Percentiles rank a stretch among this genome's conserved stretches.
These are phyloP conservation scores for Elaeagnus macrophylla DNA, from an alignment of 306 rosid genomes.

Conservation along the genomic window DNA sequence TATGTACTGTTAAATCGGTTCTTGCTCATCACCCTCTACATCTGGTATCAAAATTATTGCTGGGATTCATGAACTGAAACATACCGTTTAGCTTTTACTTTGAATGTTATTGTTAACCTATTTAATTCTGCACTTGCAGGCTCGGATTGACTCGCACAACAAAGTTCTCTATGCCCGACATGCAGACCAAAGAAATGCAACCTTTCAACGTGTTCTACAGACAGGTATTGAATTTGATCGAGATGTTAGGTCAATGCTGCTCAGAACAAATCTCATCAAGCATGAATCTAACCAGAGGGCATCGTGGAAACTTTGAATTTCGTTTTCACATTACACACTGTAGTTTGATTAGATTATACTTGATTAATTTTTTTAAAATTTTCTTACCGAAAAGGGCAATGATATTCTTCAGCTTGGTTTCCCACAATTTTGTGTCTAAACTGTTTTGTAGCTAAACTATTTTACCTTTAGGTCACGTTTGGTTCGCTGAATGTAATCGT, in stretches of 20 bases:
- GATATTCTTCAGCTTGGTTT: too few species aligned
- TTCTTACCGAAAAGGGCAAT: background rate
- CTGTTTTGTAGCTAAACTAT: too few species aligned
- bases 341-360: constrained; percentile 13
- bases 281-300: constrained; percentile 59
- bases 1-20: too few species aligned
- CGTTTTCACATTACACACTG: constrained; percentile 1
- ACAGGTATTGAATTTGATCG: constrained; percentile 75
- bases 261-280: constrained; percentile 85
- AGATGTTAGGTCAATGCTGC: constrained; percentile 78
- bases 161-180: constrained; percentile 90
- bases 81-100: background rate
- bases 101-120: background rate
- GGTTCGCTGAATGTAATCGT: too few species aligned
- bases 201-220: constrained; percentile 87
- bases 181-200: constrained; percentile 94
- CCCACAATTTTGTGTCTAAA: too few species aligned
- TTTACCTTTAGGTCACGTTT: too few species aligned
- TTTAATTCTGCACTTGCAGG: constrained; percentile 38
- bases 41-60: too few species aligned
- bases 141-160: constrained; percentile 99
- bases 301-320: constrained; percentile 54
- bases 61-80: too few species aligned
- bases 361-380: background rate
- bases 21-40: too few species aligned